These are phyloP conservation scores for Achlya hypogyna DNA, from an alignment of 352 stramenopile species.

Conservation along the genomic window DNA sequence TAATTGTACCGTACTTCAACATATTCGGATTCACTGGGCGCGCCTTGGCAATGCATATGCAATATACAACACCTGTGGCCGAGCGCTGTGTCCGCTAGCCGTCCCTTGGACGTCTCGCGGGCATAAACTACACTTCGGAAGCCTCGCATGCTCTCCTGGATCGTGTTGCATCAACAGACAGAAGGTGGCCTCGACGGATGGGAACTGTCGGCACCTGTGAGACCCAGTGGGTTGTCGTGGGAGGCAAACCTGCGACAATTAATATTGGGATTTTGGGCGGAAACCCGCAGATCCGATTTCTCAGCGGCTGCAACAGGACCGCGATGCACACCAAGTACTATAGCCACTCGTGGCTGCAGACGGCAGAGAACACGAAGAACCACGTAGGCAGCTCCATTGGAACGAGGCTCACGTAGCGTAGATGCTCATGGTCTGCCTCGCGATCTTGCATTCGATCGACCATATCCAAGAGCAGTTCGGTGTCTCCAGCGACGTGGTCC, in stretches of 20 bases:
- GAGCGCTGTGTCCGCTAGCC: too few relatives aligned
- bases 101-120: too few relatives aligned
- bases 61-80: too few relatives aligned
- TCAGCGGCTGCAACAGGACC: not conserved
- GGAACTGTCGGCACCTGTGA: too few relatives aligned
- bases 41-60: not conserved
- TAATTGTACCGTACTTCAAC: too few relatives aligned
- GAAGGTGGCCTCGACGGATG: too few relatives aligned
- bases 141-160: too few relatives aligned
- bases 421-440: constrained; percentile 15
- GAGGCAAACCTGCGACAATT: not conserved
- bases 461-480: constrained; percentile 9
- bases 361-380: constrained; percentile 13
- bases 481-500: constrained; percentile 9
- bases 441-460: constrained; percentile 13
- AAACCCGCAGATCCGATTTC: not conserved
- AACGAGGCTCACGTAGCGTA: not conserved
- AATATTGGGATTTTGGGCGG: constrained; percentile 11
- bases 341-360: not conserved
- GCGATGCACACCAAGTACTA: constrained; percentile 14
- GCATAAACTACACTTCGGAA: too few relatives aligned
- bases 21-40: too few relatives aligned
- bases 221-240: not conserved
- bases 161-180: too few relatives aligned
- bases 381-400: not conserved